Evolutionary conservation across 345 rosid genomes (phyloP).

Genomic region (Arabis hirsuta): DNA sequence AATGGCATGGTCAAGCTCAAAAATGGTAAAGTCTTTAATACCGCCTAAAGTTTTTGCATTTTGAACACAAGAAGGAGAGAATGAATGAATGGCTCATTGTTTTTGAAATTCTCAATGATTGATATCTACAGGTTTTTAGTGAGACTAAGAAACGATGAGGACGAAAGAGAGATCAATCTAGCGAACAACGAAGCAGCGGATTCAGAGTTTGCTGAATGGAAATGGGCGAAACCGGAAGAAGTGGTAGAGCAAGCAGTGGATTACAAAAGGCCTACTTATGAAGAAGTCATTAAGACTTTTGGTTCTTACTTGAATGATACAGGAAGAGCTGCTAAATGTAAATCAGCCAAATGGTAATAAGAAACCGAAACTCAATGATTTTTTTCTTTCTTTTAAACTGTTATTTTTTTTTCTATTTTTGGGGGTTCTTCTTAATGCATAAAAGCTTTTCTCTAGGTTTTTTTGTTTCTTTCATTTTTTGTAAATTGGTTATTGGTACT

Average conservation of each 20-base stretch:
- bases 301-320: slow-evolving; percentile 60
- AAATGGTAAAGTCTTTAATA: slow-evolving; percentile 62
- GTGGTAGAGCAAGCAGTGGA: slow-evolving; percentile 96
- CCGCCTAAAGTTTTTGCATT: not conserved
- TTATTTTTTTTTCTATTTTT: not conserved
- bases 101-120: not conserved
- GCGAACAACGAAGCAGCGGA: slow-evolving; percentile 78
- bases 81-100: slow-evolving; percentile 7
- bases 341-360: slow-evolving; percentile 87
- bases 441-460: slow-evolving; percentile 28
- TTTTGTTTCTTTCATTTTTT: slow-evolving; percentile 18
- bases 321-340: slow-evolving; percentile 78
- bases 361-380: slow-evolving; percentile 25
- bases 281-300: slow-evolving; percentile 84
- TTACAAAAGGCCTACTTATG: slow-evolving; percentile 96
- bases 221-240: slow-evolving; percentile 86
- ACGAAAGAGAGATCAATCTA: slow-evolving; percentile 80
- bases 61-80: too few species aligned
- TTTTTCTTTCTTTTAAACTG: slow-evolving; percentile 2
- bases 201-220: slow-evolving; percentile 95
- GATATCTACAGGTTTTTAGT: slow-evolving; percentile 69
- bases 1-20: slow-evolving; percentile 99
- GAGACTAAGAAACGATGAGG: slow-evolving; percentile 63
- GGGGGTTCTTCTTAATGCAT: slow-evolving; percentile 23
- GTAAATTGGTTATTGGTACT: slow-evolving; percentile 46